These are phyloP conservation scores for Malassezia obtusa DNA, from an alignment of 1,284 basidiomycete species.

Conservation along the genomic window DNA sequence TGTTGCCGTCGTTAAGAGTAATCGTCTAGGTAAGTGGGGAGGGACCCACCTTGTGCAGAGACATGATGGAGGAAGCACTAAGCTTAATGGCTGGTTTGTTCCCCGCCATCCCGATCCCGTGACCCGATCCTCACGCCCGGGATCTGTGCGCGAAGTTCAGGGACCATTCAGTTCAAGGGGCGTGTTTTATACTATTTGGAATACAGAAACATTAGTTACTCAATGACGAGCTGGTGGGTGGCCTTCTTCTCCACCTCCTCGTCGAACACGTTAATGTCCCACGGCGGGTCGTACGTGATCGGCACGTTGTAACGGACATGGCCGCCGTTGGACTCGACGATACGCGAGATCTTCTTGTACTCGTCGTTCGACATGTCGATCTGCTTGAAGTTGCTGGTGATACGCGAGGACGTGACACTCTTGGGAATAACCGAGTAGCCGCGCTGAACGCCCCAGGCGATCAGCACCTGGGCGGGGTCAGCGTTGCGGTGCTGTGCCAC, in stretches of 20 bases:
- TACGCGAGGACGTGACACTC: constrained; percentile 45
- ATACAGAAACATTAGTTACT: constrained; percentile 17
- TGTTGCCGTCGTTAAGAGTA: constrained; percentile 42
- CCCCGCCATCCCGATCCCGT: too few species aligned
- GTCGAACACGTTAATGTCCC: constrained; percentile 40
- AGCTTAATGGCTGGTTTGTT: too few species aligned
- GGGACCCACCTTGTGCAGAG: not conserved
- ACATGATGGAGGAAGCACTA: not conserved
- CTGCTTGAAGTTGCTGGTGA: constrained; percentile 47
- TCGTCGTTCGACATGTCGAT: constrained; percentile 45
- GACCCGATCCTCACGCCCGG: too few species aligned
- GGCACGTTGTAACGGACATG: constrained; percentile 44
- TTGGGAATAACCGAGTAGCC: constrained; percentile 50
- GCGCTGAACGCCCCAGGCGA: constrained; percentile 49
- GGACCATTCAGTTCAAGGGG: too few species aligned
- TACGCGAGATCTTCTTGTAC: constrained; percentile 30
- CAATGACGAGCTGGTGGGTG: constrained; percentile 28
- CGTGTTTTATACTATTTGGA: too few species aligned
- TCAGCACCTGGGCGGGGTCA: constrained; percentile 47
- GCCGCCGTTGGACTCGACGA: constrained; percentile 32
- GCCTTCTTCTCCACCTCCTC: constrained; percentile 33
- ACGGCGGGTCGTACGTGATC: constrained; percentile 23
- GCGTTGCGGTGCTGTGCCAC: constrained; percentile 46
- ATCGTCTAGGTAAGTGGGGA: constrained; percentile 17
- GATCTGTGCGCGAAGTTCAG: too few species aligned